phyloP scores from a whole-genome alignment of 164 flowering plant genomes.

The Buxus sempervirens region DNA sequence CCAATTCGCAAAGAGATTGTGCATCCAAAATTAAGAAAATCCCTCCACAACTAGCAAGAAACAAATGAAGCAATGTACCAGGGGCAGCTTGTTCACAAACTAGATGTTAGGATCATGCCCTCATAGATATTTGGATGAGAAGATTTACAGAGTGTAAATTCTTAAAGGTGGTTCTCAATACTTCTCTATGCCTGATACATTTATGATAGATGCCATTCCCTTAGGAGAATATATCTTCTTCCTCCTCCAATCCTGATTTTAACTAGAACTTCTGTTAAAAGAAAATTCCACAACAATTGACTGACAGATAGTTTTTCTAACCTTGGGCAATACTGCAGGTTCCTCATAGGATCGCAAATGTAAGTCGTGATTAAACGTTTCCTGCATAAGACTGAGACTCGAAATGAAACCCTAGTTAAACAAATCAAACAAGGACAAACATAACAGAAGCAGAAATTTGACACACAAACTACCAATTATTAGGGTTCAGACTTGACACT shows the following conservation, averaged over 20 bases:
- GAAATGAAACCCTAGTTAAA: not conserved
- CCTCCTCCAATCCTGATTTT: not conserved
- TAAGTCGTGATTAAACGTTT: constrained; percentile 24
- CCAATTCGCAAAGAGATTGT: not conserved
- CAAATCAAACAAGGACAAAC: not conserved
- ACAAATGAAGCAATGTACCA: too few species aligned
- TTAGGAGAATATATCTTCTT: too few species aligned
- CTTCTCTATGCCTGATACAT: too few species aligned
- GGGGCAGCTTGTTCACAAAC: too few species aligned
- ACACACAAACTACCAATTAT: constrained; percentile 24
- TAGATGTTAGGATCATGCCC: not conserved
- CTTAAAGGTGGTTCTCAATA: too few species aligned
- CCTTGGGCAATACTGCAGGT: constrained; percentile 48
- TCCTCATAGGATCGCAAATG: constrained; percentile 34
- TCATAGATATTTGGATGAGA: too few species aligned
- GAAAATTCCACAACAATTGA: not conserved
- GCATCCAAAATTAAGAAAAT: too few species aligned
- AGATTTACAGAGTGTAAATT: too few species aligned
- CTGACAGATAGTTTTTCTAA: constrained; percentile 16
- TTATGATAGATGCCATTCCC: not conserved
- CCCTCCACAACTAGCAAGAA: too few species aligned
- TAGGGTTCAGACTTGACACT: constrained; percentile 21
- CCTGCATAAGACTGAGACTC: constrained; percentile 37
- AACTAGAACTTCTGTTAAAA: not conserved
- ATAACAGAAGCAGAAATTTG: not conserved